Evolutionary conservation across 495 filamentous ascomycete species (phyloP).

Genomic region (Penicillium nucicola): DNA sequence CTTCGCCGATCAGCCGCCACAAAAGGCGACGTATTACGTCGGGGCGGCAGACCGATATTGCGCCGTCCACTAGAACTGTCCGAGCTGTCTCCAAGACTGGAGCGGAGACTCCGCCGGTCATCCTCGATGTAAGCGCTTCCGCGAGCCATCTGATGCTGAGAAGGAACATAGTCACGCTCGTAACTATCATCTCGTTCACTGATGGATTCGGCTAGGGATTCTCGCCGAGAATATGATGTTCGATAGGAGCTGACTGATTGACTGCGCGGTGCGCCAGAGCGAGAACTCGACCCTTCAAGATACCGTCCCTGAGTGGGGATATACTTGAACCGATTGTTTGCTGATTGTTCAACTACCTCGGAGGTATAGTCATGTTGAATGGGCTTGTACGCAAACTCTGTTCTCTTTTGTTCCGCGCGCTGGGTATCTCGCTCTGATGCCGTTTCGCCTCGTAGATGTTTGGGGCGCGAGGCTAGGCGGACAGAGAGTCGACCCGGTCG

Average conservation of each 20-base stretch:
- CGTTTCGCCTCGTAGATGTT: constrained; percentile 7
- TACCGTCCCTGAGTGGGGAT: constrained; percentile 30
- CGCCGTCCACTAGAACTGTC: background rate
- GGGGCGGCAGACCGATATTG: constrained; percentile 10
- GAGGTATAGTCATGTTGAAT: constrained; percentile 32
- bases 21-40: constrained; percentile 15
- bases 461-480: constrained; percentile 28
- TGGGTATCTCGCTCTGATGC: constrained; percentile 5
- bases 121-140: constrained; percentile 9
- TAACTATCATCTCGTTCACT: constrained; percentile 1
- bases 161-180: background rate
- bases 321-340: constrained; percentile 30
- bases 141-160: background rate
- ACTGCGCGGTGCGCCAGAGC: constrained; percentile 6
- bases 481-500: constrained; percentile 33
- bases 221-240: constrained; percentile 3
- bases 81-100: constrained; percentile 4
- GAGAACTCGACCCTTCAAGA: constrained; percentile 9
- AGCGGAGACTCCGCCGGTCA: constrained; percentile 9
- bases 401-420: constrained; percentile 8
- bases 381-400: constrained; percentile 36
- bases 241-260: constrained; percentile 17
- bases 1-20: constrained; percentile 23
- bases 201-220: constrained; percentile 9
- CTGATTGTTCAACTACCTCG: constrained; percentile 27